phyloP scores from a whole-genome alignment of 495 filamentous ascomycete genomes.

The Lasiosphaeria hispida region DNA sequence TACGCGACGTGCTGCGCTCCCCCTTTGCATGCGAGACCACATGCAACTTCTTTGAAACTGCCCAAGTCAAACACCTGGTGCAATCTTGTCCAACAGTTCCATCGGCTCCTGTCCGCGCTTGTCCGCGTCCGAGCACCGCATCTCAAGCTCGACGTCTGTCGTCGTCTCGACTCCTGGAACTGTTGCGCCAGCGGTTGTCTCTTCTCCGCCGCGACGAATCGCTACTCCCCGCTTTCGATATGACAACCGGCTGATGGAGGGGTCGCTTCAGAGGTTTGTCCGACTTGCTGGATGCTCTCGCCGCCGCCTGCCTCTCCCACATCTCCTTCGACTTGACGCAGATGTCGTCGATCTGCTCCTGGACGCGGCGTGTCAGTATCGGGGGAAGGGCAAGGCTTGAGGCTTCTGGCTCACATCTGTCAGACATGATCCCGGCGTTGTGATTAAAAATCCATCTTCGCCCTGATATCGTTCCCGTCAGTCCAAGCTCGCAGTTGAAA shows the following conservation, averaged over 20 bases:
- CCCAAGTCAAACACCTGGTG: conserved; percentile 19
- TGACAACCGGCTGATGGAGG: conserved; percentile 52
- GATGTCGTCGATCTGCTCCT: conserved; percentile 60
- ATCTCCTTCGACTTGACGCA: conserved; percentile 54
- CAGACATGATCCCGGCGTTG: conserved; percentile 52
- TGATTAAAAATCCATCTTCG: conserved; percentile 56
- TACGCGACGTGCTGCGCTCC: conserved; percentile 16
- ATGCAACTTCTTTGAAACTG: conserved; percentile 16
- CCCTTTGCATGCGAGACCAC: conserved; percentile 17
- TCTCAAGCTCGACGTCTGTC: conserved; percentile 28
- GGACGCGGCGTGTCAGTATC: conserved; percentile 29
- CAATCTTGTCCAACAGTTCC: conserved; percentile 16
- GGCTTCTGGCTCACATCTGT: conserved; percentile 48
- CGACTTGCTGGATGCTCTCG: conserved; percentile 43
- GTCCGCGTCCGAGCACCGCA: conserved; percentile 3
- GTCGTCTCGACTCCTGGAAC: conserved; percentile 23
- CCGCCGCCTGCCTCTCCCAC: conserved; percentile 57
- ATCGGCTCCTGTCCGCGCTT: not conserved
- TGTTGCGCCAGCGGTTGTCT: conserved; percentile 29
- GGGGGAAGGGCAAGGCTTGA: conserved; percentile 9
- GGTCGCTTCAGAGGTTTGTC: conserved; percentile 53
- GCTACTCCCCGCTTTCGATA: conserved; percentile 41
- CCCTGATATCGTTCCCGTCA: conserved; percentile 41
- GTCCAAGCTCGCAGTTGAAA: conserved; percentile 17
- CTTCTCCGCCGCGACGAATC: conserved; percentile 29